A percentile compares a stretch with the other conserved stretches of the same genome.
Evolutionary conservation across 306 rosid genomes (phyloP).

Genomic region (Betula pendula): DNA sequence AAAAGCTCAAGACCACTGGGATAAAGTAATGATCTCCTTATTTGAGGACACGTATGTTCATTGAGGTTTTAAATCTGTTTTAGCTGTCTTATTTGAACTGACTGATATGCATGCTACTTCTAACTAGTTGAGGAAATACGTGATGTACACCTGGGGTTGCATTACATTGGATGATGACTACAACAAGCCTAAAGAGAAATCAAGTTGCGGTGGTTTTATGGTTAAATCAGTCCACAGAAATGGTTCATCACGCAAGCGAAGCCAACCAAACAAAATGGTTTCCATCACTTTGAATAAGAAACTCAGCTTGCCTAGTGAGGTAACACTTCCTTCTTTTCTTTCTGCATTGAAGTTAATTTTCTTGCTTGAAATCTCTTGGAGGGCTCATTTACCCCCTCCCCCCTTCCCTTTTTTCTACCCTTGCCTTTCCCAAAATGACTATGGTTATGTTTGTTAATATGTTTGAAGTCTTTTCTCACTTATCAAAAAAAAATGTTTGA

Average conservation of each 20-base stretch:
- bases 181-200: constrained; percentile 26
- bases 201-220: constrained; percentile 51
- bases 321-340: constrained; percentile 25
- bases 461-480: no score
- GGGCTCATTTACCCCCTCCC: neutral
- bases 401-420: no score
- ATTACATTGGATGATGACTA: constrained; percentile 43
- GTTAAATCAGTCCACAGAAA: constrained; percentile 40
- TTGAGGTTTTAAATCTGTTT: constrained; percentile 16
- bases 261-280: constrained; percentile 41
- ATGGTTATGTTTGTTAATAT: no score
- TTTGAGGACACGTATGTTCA: constrained; percentile 10
- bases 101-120: constrained; percentile 22
- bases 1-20: constrained; percentile 87
- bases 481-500: no score
- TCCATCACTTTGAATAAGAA: constrained; percentile 45
- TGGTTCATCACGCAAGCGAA: constrained; percentile 48
- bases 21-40: constrained; percentile 60
- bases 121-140: constrained; percentile 91
- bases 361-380: neutral
- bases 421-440: no score
- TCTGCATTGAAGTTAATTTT: constrained; percentile 13
- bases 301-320: constrained; percentile 51
- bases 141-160: constrained; percentile 73
- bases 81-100: constrained; percentile 21